A percentile compares a stretch with the other conserved stretches of the same genome.
phyloP scores from a whole-genome alignment of 2,329 filamentous ascomycete species.

The Emmonsiellopsis sp. region DNA sequence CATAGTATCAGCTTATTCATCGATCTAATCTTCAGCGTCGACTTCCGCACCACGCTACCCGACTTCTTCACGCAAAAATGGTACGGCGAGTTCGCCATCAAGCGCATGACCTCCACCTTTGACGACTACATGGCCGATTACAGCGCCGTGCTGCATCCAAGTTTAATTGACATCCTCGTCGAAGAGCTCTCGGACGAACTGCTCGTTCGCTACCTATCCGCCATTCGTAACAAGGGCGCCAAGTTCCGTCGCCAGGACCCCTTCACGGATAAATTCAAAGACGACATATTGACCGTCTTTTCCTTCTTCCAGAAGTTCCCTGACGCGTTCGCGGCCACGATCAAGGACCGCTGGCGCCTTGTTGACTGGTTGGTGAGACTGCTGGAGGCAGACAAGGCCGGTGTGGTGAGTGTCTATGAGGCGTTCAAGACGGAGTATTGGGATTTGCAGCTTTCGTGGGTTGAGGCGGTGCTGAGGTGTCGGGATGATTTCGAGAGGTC shows the following conservation, averaged over 20 bases:
- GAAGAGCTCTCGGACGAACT: constrained; percentile 91
- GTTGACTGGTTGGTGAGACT: constrained; percentile 76
- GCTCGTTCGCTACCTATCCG: constrained; percentile 71
- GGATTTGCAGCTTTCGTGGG: constrained; percentile 92
- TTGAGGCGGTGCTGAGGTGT: constrained; percentile 77
- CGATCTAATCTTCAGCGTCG: constrained; percentile 76
- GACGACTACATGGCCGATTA: constrained; percentile 93
- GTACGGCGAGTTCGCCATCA: constrained; percentile 82
- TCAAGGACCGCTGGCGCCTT: constrained; percentile 88
- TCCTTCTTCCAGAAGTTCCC: constrained; percentile 71
- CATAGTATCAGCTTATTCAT: constrained; percentile 87
- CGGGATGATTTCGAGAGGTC: constrained; percentile 89
- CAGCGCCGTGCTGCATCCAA: constrained; percentile 71
- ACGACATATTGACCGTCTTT: constrained; percentile 84
- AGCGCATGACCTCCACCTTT: constrained; percentile 88
- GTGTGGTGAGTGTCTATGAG: constrained; percentile 69
- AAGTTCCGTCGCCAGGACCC: constrained; percentile 82
- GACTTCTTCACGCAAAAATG: constrained; percentile 88
- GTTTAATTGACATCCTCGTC: constrained; percentile 80
- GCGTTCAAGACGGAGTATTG: constrained; percentile 79
- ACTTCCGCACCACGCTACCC: constrained; percentile 73
- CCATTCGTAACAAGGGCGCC: constrained; percentile 80
- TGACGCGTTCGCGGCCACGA: constrained; percentile 59
- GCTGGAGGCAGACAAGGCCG: constrained; percentile 63
- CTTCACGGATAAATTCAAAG: constrained; percentile 86